Conservation (phyloP, 805 yeast species). For the Wickerhamiella dianesei region DNA sequence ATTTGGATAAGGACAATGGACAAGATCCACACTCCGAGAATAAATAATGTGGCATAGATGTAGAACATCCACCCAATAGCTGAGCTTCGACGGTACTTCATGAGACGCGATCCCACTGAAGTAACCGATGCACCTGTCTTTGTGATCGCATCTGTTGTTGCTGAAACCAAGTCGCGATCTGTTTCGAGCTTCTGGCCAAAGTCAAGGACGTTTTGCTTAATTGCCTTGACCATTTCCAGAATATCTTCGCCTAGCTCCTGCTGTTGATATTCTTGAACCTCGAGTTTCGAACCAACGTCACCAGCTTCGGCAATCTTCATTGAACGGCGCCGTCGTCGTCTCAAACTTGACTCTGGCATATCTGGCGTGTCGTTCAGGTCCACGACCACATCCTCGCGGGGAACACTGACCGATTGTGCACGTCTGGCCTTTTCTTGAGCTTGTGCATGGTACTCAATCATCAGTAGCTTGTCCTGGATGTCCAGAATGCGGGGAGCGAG, state of each 20-base stretch:
- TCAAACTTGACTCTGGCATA: not conserved
- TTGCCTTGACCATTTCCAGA: conserved; percentile 33
- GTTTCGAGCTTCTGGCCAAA: conserved; percentile 30
- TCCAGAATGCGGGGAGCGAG: not conserved
- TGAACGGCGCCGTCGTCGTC: not conserved
- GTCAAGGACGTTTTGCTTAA: conserved; percentile 35
- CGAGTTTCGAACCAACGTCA: conserved; percentile 10
- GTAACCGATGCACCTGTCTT: conserved; percentile 25
- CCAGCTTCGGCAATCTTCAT: not conserved
- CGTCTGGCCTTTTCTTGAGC: not conserved
- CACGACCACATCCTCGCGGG: no score
- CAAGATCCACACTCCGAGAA: conserved; percentile 22
- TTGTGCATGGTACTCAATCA: conserved; percentile 4
- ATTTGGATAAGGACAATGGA: conserved; percentile 27
- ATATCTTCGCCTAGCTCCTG: conserved; percentile 37
- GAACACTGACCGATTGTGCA: no score
- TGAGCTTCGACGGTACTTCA: conserved; percentile 23
- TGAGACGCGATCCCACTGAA: conserved; percentile 24
- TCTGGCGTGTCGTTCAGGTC: not conserved
- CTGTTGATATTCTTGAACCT: conserved; percentile 27
- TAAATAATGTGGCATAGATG: conserved; percentile 25
- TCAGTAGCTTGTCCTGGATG: conserved; percentile 12
- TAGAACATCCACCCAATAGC: conserved; percentile 32
- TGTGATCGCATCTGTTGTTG: conserved; percentile 26
- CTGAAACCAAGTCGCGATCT: conserved; percentile 25